Base-by-base conservation (phyloP, 2,329 filamentous ascomycete species). In the Camillea tinctor region DNA sequence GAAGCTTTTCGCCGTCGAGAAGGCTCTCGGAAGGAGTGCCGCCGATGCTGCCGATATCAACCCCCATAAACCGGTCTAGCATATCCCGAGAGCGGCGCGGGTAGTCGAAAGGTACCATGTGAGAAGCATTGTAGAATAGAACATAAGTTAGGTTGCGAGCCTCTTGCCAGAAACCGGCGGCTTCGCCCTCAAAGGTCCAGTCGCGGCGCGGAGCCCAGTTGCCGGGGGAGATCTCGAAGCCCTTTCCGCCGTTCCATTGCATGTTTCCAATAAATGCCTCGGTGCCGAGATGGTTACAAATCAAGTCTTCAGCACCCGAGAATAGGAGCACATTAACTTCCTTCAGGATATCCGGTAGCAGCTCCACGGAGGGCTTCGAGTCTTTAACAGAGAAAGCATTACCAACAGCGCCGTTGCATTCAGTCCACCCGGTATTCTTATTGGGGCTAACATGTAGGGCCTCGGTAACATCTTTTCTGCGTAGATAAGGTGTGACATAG, bases 91-190 rank as follows among this genome's bases (percentile, higher is more conserved):
- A 90, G 62, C 93, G 89, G 53, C 92, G 88, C 1, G 94, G 89
- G 69, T 90, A 91, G 75, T 99, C 94, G 71, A 95, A 98, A 0
- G 95, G 96, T 1, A 99, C 95, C 95, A 99, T 99, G 76, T 99
- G 95, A 54, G 91, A 96, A 17, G 92, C 88, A 75, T 99, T 96
- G 80, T 96, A 92, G 77, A 98, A 97, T 49, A 96, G 82, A 30
- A 99, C 88, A 72, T 99, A 99, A 0, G 95, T 97, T 62, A 99
- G 79, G 76, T 99, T 99, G 66, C 96, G 88, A 1, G 95, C 94
- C 73, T 93, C 87, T 76, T 99, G 96, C 82, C 94, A 99, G 72
- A 96, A 92, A 22, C 95, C 95, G 3, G 93, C 93, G 1, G 86
- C 79, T 68, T 97, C 86, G 62, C 89, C 91, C 75, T 98, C 95